Percentiles rank a stretch among this genome's conserved stretches.
Evolutionary conservation across 1,284 basidiomycete species (phyloP).

Genomic region (Albatrellus sp.): DNA sequence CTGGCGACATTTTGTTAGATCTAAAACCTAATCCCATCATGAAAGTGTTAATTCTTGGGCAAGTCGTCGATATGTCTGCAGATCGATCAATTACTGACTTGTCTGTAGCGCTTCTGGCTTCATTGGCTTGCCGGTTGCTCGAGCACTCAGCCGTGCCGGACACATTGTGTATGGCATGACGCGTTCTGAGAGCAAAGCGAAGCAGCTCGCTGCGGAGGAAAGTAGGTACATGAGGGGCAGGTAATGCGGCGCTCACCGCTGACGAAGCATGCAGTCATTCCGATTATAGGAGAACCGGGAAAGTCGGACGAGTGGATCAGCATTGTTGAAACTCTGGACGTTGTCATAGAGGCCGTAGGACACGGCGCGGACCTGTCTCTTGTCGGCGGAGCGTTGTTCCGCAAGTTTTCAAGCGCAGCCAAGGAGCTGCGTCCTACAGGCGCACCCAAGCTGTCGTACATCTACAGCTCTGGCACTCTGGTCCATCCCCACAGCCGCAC

Average conservation of each 20-base stretch:
- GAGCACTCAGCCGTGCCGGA: constrained; percentile 37
- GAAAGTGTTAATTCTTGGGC: constrained; percentile 2
- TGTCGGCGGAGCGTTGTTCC: constrained; percentile 19
- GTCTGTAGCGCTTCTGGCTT: constrained; percentile 21
- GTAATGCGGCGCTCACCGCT: not conserved
- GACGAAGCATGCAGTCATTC: not conserved
- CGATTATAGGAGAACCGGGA: not conserved
- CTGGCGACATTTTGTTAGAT: not conserved
- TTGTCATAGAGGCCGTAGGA: constrained; percentile 28
- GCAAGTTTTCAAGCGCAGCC: constrained; percentile 21
- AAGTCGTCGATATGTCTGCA: not conserved
- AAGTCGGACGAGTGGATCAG: constrained; percentile 25
- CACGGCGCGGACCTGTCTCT: constrained; percentile 16
- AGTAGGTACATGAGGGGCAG: not conserved
- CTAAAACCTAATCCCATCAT: not conserved
- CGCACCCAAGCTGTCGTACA: constrained; percentile 32
- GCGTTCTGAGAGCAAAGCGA: constrained; percentile 26
- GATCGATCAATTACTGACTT: not conserved
- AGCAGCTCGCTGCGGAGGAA: constrained; percentile 25
- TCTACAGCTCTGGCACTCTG: constrained; percentile 39
- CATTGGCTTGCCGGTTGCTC: constrained; percentile 33
- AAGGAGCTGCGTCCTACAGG: constrained; percentile 19
- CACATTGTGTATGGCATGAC: constrained; percentile 40
- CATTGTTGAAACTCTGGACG: constrained; percentile 29
- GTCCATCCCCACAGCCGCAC: constrained; percentile 28